These are phyloP conservation scores for Gillenia trifoliata DNA, from an alignment of 306 rosid genomes.

Conservation along the genomic window DNA sequence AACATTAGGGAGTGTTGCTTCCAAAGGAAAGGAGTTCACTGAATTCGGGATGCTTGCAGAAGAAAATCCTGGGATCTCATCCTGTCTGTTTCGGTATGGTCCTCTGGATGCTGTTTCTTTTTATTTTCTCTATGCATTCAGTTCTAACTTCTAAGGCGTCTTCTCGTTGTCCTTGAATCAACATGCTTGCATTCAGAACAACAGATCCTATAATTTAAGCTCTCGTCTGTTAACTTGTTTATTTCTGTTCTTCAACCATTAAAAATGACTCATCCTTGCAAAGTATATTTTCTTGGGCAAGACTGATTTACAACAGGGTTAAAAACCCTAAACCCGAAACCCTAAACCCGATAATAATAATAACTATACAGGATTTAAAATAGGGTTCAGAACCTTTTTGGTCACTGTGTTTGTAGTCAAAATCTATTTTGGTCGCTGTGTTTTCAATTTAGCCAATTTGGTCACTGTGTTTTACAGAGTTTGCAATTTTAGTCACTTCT, in stretches of 20 bases:
- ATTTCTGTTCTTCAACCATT: not conserved
- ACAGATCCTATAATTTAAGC: slow-evolving; percentile 68
- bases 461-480: too few species aligned
- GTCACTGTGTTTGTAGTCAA: too few species aligned
- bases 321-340: too few species aligned
- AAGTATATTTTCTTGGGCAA: not conserved
- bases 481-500: too few species aligned
- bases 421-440: too few species aligned
- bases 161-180: slow-evolving; percentile 23
- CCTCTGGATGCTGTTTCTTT: slow-evolving; percentile 4
- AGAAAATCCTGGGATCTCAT: slow-evolving; percentile 86
- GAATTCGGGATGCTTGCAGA: slow-evolving; percentile 83
- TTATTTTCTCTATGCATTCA: slow-evolving; percentile 24
- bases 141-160: slow-evolving; percentile 24
- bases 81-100: slow-evolving; percentile 86
- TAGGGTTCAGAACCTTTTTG: too few species aligned
- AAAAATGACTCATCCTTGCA: not conserved
- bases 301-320: too few species aligned
- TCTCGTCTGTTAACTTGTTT: slow-evolving; percentile 29
- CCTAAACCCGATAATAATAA: too few species aligned
- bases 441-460: too few species aligned
- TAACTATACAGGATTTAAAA: too few species aligned
- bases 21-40: slow-evolving; percentile 55
- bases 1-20: slow-evolving; percentile 58
- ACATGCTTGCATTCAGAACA: slow-evolving; percentile 86